Evolutionary conservation across 306 rosid genomes (phyloP).

Genomic region (Bauhinia variegata): DNA sequence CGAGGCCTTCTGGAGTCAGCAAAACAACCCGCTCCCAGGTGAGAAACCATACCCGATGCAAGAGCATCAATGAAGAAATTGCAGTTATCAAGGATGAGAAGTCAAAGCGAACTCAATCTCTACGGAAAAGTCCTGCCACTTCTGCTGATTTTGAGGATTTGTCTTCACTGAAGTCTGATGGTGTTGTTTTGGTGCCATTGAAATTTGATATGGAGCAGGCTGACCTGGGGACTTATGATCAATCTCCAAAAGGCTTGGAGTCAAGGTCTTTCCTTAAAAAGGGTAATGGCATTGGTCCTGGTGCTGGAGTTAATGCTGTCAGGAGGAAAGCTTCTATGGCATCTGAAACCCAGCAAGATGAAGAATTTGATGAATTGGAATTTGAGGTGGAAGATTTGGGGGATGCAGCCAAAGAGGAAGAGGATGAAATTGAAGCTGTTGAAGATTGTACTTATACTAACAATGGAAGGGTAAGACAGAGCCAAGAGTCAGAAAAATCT

Average conservation of each 20-base stretch:
- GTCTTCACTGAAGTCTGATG: conserved; percentile 62
- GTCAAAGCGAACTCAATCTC: conserved; percentile 58
- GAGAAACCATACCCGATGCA: conserved; percentile 69
- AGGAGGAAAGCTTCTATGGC: conserved; percentile 67
- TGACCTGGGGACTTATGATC: conserved; percentile 54
- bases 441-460: conserved; percentile 59
- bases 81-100: conserved; percentile 74
- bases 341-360: conserved; percentile 54
- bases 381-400: conserved; percentile 68
- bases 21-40: conserved; percentile 70
- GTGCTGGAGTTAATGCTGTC: conserved; percentile 53
- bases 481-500: conserved; percentile 73
- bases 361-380: conserved; percentile 63
- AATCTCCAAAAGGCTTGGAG: conserved; percentile 9
- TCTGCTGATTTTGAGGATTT: conserved; percentile 65
- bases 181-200: conserved; percentile 69
- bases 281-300: conserved; percentile 61
- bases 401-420: conserved; percentile 61
- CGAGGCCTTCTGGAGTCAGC: conserved; percentile 81
- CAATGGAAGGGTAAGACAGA: conserved; percentile 62
- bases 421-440: conserved; percentile 55
- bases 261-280: conserved; percentile 68
- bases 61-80: conserved; percentile 65
- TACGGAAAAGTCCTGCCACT: conserved; percentile 66
- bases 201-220: conserved; percentile 68